Conservation (phyloP, 352 stramenopile species). For the Phytophthora tubulina region DNA sequence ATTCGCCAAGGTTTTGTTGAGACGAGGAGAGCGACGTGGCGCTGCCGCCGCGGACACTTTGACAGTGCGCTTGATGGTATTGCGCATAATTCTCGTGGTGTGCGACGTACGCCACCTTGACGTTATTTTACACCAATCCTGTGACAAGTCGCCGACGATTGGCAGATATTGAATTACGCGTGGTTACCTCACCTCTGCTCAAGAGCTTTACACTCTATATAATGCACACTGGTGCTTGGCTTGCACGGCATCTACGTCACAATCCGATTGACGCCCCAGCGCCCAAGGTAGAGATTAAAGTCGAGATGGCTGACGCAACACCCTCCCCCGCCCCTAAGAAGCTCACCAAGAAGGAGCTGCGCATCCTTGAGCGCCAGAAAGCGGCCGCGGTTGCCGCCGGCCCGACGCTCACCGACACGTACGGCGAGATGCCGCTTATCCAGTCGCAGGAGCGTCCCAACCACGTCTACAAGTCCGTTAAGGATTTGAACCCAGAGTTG, state of each 20-base stretch:
- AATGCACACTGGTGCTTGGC: constrained; percentile 32
- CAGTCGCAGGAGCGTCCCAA: constrained; percentile 87
- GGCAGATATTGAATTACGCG: constrained; percentile 24
- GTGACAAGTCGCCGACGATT: constrained; percentile 24
- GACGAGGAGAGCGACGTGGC: constrained; percentile 38
- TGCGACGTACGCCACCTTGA: constrained; percentile 2
- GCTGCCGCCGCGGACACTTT: constrained; percentile 27
- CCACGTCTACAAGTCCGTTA: constrained; percentile 65
- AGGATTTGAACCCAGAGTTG: constrained; percentile 81
- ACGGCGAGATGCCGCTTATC: constrained; percentile 90
- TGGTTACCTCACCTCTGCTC: constrained; percentile 16
- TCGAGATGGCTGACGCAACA: constrained; percentile 59
- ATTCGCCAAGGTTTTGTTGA: constrained; percentile 14
- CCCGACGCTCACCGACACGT: constrained; percentile 86
- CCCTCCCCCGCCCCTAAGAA: constrained; percentile 72
- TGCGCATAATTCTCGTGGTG: constrained; percentile 34
- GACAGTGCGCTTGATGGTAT: constrained; percentile 38
- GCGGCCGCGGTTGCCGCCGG: constrained; percentile 64
- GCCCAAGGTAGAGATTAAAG: constrained; percentile 28
- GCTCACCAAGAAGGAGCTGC: constrained; percentile 92
- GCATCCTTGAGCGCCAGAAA: constrained; percentile 90
- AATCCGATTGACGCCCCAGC: constrained; percentile 33
- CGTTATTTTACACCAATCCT: constrained; percentile 49
- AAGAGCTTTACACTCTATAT: constrained; percentile 15
- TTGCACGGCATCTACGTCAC: constrained; percentile 29